These are phyloP conservation scores for Thuidium tamariscinum DNA, from an alignment of 225 moss, liverwort and hornwort genomes.

Conservation along the genomic window DNA sequence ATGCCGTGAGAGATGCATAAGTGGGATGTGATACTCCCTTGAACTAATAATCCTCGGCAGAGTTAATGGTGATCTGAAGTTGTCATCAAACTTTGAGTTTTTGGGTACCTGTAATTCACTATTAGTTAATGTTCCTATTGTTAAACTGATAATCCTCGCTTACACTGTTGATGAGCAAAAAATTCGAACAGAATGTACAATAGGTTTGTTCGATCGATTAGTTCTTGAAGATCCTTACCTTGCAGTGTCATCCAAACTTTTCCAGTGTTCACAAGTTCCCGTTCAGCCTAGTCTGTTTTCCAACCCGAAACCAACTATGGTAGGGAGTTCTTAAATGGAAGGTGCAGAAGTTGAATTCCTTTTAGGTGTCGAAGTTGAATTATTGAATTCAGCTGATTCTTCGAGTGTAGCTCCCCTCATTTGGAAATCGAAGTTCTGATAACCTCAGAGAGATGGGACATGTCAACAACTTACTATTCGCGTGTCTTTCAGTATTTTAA, in stretches of 20 bases:
- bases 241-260: background rate
- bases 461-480: background rate
- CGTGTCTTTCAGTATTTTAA: background rate
- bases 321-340: background rate
- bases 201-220: background rate
- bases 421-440: background rate
- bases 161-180: background rate
- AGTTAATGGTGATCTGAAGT: background rate
- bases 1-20: background rate
- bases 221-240: background rate
- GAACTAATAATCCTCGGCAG: background rate
- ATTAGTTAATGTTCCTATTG: background rate
- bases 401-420: background rate
- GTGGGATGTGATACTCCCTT: background rate
- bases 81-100: background rate
- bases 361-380: background rate
- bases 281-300: background rate
- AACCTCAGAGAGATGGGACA: background rate
- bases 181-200: background rate
- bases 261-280: background rate
- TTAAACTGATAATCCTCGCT: background rate
- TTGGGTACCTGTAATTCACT: background rate
- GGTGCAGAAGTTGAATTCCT: background rate
- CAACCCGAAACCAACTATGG: background rate
- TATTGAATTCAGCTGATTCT: background rate